These are phyloP conservation scores for Colletotrichum sp. DNA, from an alignment of 2,329 filamentous ascomycete genomes.

Conservation along the genomic window DNA sequence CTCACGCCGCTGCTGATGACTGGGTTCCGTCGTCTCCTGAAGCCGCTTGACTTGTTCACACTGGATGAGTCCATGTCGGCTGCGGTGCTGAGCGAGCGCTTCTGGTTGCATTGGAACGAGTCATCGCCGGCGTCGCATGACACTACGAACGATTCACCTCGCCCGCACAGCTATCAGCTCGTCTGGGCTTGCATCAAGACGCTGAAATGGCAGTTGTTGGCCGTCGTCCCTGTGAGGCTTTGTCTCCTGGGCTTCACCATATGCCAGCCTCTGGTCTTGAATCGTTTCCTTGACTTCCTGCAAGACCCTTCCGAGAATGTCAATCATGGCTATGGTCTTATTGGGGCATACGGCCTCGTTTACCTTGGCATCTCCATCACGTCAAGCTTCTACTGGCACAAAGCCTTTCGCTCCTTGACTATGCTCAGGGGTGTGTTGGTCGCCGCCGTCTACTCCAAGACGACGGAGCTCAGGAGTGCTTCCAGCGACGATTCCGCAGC, in stretches of 20 bases:
- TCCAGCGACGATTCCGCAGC: conserved; percentile 24
- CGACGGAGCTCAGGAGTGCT: conserved; percentile 21
- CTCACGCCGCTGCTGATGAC: conserved; percentile 34
- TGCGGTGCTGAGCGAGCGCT: conserved; percentile 30
- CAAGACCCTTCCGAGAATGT: conserved; percentile 27
- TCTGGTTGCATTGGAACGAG: conserved; percentile 35
- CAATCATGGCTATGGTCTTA: conserved; percentile 40
- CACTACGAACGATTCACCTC: background rate
- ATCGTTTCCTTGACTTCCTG: conserved; percentile 35
- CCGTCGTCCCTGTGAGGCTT: conserved; percentile 34
- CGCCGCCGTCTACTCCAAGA: conserved; percentile 29
- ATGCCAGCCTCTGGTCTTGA: conserved; percentile 40
- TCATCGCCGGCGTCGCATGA: conserved; percentile 19
- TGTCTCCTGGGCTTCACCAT: conserved; percentile 38
- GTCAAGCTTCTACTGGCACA: conserved; percentile 26
- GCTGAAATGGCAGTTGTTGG: conserved; percentile 31
- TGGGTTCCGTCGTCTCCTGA: conserved; percentile 38
- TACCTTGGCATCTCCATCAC: conserved; percentile 46
- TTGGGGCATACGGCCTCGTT: conserved; percentile 43
- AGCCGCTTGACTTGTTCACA: conserved; percentile 34
- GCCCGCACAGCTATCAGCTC: conserved; percentile 23
- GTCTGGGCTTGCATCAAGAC: conserved; percentile 30
- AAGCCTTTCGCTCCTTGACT: conserved; percentile 26
- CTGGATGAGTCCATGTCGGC: conserved; percentile 34
- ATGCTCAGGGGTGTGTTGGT: conserved; percentile 32